Conservation (phyloP, 2,329 filamentous ascomycete genomes). For the Magnaporthiopsis incrustans region DNA sequence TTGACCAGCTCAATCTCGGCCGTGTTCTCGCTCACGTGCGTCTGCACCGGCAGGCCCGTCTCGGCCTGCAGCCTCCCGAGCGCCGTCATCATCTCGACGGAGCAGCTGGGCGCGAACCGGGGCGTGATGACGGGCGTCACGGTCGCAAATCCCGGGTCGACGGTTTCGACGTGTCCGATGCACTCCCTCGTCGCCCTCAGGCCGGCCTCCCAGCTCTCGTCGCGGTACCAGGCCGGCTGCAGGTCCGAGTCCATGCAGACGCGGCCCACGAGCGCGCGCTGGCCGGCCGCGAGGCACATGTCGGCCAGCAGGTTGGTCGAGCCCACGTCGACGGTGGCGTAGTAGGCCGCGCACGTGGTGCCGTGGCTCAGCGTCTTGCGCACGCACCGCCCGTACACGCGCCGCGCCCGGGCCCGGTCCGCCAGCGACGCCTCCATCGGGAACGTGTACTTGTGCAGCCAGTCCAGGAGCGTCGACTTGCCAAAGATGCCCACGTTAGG, state of each 20-base stretch:
- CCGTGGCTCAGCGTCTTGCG: constrained; percentile 77
- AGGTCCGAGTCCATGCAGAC: constrained; percentile 82
- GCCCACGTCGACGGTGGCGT: constrained; percentile 77
- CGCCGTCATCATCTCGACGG: constrained; percentile 46
- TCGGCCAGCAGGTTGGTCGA: constrained; percentile 88
- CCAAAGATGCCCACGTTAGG: constrained; percentile 93
- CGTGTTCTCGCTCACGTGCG: constrained; percentile 80
- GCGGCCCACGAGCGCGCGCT: constrained; percentile 83
- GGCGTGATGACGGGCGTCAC: constrained; percentile 76
- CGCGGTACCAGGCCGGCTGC: constrained; percentile 71
- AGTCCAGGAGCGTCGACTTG: constrained; percentile 84
- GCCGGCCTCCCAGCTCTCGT: constrained; percentile 54
- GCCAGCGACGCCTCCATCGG: constrained; percentile 76
- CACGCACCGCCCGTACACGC: constrained; percentile 72
- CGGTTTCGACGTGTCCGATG: constrained; percentile 55
- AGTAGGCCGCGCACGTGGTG: constrained; percentile 93
- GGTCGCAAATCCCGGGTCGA: constrained; percentile 59
- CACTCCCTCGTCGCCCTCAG: constrained; percentile 47
- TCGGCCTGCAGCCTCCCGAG: constrained; percentile 59
- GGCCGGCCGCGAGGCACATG: constrained; percentile 70
- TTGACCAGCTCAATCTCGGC: constrained; percentile 65
- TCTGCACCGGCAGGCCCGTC: constrained; percentile 66
- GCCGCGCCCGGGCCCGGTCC: constrained; percentile 51
- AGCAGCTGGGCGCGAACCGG: constrained; percentile 58
- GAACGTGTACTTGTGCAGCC: constrained; percentile 92